These are phyloP conservation scores for Adiantum capillusveneris DNA, from an alignment of 75 land plant species.

Conservation along the genomic window DNA sequence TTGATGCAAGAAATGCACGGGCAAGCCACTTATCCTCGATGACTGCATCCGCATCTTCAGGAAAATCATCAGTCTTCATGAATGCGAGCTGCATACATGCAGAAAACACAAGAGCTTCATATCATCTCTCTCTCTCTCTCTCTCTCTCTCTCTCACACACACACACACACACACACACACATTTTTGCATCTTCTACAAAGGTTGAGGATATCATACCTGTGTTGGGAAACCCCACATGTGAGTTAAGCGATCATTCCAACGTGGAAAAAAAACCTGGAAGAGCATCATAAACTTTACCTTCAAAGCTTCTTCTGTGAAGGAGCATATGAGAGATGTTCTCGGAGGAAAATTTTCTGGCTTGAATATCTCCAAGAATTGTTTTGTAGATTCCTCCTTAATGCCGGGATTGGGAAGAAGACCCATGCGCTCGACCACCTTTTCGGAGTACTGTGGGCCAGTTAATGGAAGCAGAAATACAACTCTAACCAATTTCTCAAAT, in stretches of 20 bases:
- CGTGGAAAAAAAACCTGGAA: too few relatives aligned
- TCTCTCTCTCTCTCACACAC: too few relatives aligned
- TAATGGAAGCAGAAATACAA: slow-evolving; percentile 38
- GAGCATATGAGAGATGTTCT: slow-evolving; percentile 50
- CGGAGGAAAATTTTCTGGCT: slow-evolving; percentile 48
- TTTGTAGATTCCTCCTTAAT: slow-evolving; percentile 38
- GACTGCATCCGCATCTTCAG: slow-evolving; percentile 18
- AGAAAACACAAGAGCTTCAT: too few relatives aligned
- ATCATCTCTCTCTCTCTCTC: too few relatives aligned
- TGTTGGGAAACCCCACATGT: too few relatives aligned
- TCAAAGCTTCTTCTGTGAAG: background rate
- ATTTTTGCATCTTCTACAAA: too few relatives aligned
- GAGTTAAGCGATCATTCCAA: too few relatives aligned
- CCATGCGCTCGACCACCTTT: slow-evolving; percentile 58
- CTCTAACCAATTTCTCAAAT: slow-evolving; percentile 37
- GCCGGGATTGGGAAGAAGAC: slow-evolving; percentile 36
- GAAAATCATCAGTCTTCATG: slow-evolving; percentile 32
- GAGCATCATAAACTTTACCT: too few relatives aligned
- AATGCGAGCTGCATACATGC: slow-evolving; percentile 56
- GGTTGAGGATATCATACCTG: too few relatives aligned
- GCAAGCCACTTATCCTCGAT: slow-evolving; percentile 45
- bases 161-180: too few relatives aligned
- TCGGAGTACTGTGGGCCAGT: slow-evolving; percentile 55
- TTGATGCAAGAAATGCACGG: slow-evolving; percentile 45
- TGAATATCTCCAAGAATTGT: slow-evolving; percentile 43